Conservation (phyloP, 345 rosid species). For the Citrus unshiu region DNA sequence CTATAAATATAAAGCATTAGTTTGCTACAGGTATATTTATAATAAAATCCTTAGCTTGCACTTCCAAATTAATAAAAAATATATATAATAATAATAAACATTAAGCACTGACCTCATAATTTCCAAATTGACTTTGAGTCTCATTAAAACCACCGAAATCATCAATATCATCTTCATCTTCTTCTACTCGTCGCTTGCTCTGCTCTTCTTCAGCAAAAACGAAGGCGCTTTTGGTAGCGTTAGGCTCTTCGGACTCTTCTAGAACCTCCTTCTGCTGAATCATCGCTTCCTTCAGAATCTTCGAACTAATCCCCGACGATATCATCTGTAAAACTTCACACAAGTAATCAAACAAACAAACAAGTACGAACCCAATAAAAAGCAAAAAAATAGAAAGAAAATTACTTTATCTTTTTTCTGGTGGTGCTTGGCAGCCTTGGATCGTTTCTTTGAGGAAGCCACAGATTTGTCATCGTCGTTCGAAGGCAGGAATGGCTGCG, state of each 20-base stretch:
- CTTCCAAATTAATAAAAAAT: no score
- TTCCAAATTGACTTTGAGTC: slow-evolving; percentile 51
- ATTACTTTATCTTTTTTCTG: slow-evolving; percentile 50
- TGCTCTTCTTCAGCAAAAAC: slow-evolving; percentile 36
- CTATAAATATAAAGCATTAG: background rate
- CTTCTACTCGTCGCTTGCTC: slow-evolving; percentile 13
- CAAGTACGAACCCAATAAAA: background rate
- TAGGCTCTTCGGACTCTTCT: slow-evolving; percentile 48
- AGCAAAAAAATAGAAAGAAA: background rate
- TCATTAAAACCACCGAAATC: slow-evolving; percentile 61
- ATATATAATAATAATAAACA: no score
- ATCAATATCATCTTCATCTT: slow-evolving; percentile 56
- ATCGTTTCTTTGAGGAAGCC: slow-evolving; percentile 53
- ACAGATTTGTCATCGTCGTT: slow-evolving; percentile 35
- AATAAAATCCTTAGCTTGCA: no score
- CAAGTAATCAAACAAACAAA: background rate
- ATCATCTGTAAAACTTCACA: slow-evolving; percentile 38
- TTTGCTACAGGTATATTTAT: background rate
- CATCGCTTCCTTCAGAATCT: slow-evolving; percentile 80
- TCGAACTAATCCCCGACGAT: slow-evolving; percentile 65
- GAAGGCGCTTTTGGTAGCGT: slow-evolving; percentile 27
- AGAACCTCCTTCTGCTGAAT: slow-evolving; percentile 78
- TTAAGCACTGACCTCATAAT: slow-evolving; percentile 40
- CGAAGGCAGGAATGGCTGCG: slow-evolving; percentile 49
- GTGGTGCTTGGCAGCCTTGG: slow-evolving; percentile 64